Evolutionary conservation across 2,329 filamentous ascomycete genomes (phyloP).

Genomic region (Thielaviopsis ethacetica): DNA sequence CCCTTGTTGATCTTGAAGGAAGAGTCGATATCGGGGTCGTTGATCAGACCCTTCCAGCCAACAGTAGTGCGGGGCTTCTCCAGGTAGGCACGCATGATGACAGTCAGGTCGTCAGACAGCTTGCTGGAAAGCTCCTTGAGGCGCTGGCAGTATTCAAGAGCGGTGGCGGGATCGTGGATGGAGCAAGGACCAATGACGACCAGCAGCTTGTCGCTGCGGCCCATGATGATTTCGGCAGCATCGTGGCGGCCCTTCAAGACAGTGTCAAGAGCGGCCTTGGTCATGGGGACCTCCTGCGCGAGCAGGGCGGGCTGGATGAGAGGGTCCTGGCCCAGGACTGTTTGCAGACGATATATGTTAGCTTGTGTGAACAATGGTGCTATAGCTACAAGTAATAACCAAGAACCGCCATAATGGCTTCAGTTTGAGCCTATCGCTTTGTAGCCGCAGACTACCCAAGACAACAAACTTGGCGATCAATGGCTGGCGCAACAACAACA

Average conservation of each 20-base stretch:
- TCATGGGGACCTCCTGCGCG: slow-evolving; percentile 72
- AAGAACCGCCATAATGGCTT: too few species aligned
- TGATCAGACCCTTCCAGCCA: slow-evolving; percentile 97
- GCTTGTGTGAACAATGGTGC: neutral
- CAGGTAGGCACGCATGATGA: slow-evolving; percentile 95
- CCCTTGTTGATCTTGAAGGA: slow-evolving; percentile 99
- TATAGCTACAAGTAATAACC: too few species aligned
- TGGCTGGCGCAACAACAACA: neutral
- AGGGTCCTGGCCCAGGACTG: slow-evolving; percentile 81
- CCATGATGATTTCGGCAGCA: slow-evolving; percentile 51
- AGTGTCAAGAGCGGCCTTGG: slow-evolving; percentile 38
- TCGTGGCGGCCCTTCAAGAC: slow-evolving; percentile 47
- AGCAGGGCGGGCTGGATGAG: slow-evolving; percentile 86
- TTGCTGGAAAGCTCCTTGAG: slow-evolving; percentile 70
- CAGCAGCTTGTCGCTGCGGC: slow-evolving; percentile 41
- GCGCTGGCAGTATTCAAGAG: slow-evolving; percentile 85
- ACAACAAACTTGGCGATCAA: neutral
- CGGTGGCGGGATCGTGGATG: slow-evolving; percentile 84
- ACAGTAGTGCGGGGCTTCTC: slow-evolving; percentile 97
- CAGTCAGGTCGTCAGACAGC: slow-evolving; percentile 74
- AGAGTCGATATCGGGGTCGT: slow-evolving; percentile 96
- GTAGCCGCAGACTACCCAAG: neutral
- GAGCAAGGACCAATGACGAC: slow-evolving; percentile 91
- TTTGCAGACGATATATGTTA: neutral
- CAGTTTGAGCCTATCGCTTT: too few species aligned